Evolutionary conservation across 805 yeast species (phyloP).

Genomic region (Starmerella kuoi): DNA sequence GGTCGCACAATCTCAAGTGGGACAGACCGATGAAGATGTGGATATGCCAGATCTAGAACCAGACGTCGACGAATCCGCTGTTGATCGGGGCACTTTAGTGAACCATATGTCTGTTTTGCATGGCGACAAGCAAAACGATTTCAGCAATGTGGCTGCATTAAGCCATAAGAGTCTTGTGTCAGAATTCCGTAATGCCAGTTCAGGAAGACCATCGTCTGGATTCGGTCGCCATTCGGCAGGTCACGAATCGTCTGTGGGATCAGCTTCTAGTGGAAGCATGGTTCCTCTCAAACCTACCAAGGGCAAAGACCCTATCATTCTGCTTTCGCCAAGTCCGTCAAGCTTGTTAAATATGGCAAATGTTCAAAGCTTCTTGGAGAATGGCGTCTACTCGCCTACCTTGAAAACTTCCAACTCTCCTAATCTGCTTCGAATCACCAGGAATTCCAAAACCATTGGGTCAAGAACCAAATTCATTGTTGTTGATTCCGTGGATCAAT

Average conservation of each 20-base stretch:
- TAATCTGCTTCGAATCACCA: slow-evolving; percentile 40
- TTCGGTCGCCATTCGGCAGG: background rate
- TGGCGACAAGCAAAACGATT: slow-evolving; percentile 30
- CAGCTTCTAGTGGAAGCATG: slow-evolving; percentile 7
- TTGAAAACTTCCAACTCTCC: slow-evolving; percentile 28
- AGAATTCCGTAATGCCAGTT: slow-evolving; percentile 11
- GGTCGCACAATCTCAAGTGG: slow-evolving; percentile 1
- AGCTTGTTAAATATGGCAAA: slow-evolving; percentile 54
- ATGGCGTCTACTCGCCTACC: slow-evolving; percentile 52
- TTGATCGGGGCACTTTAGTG: slow-evolving; percentile 22
- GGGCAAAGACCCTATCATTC: slow-evolving; percentile 51
- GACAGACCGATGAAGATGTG: slow-evolving; percentile 12
- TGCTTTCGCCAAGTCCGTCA: slow-evolving; percentile 70
- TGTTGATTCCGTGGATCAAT: slow-evolving; percentile 77
- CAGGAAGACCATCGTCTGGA: background rate
- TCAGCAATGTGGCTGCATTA: slow-evolving; percentile 28
- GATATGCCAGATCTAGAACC: slow-evolving; percentile 7
- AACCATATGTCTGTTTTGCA: slow-evolving; percentile 34
- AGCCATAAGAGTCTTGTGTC: slow-evolving; percentile 26
- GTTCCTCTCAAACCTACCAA: slow-evolving; percentile 21
- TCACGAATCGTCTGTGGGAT: background rate
- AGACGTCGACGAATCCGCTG: background rate
- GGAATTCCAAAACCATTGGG: slow-evolving; percentile 46
- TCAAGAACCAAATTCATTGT: slow-evolving; percentile 52
- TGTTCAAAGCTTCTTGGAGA: slow-evolving; percentile 57